Percentiles rank a stretch among this genome's conserved stretches.
Conservation (phyloP, 2,329 filamentous ascomycete genomes). For the Aureobasidium leucospermi region DNA sequence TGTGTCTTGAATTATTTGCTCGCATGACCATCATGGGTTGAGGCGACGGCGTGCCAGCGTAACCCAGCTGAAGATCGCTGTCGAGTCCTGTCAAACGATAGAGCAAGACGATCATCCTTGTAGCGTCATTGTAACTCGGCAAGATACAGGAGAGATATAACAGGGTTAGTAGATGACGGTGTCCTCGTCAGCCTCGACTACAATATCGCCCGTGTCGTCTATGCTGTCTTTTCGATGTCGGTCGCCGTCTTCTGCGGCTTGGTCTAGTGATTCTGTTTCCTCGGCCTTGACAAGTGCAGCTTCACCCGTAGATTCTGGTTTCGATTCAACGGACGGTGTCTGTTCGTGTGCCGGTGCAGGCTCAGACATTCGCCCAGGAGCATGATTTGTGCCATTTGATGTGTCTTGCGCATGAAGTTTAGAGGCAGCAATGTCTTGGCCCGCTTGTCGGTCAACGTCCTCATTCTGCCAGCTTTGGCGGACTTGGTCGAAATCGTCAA, state of each 20-base stretch:
- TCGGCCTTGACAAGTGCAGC: neutral
- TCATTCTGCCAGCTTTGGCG: constrained; percentile 30
- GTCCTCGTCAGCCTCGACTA: constrained; percentile 81
- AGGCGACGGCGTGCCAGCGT: too few relatives aligned
- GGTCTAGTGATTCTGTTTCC: constrained; percentile 14
- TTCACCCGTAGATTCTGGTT: neutral
- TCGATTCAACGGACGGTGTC: neutral
- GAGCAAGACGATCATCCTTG: neutral
- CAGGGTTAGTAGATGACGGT: constrained; percentile 72
- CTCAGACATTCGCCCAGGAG: neutral
- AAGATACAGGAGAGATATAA: neutral
- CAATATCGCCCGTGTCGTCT: constrained; percentile 68
- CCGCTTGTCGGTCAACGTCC: constrained; percentile 24
- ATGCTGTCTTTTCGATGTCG: constrained; percentile 18
- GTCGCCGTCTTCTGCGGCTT: neutral
- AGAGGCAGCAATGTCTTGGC: neutral
- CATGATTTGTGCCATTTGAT: neutral
- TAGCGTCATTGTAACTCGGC: neutral
- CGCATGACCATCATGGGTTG: too few relatives aligned
- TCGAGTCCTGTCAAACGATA: neutral
- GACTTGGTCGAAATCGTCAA: constrained; percentile 52
- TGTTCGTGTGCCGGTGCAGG: neutral
- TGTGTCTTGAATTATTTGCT: too few relatives aligned
- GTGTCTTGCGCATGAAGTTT: neutral
- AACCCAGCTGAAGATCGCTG: too few relatives aligned